Percentiles rank a stretch among this genome's conserved stretches.
Conservation (phyloP, 441 rosid species). For the Corymbia calophylla region DNA sequence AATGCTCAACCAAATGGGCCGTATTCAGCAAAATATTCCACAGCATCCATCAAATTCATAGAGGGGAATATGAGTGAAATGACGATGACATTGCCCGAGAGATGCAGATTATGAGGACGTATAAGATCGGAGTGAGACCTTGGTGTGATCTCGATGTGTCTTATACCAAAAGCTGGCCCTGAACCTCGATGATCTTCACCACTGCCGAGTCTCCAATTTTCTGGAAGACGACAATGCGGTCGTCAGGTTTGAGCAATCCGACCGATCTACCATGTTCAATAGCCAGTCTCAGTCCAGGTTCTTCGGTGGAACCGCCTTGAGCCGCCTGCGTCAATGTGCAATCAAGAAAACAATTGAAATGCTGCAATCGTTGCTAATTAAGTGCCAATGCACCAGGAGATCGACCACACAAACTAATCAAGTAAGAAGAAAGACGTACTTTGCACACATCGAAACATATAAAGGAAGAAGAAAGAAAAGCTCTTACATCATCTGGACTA, state of each 20-base stretch:
- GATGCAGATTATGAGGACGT: not conserved
- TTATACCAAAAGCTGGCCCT: not conserved
- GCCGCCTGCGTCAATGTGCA: not conserved
- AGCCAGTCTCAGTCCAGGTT: slow-evolving; percentile 14
- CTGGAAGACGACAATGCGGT: slow-evolving; percentile 16
- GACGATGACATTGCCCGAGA: not conserved
- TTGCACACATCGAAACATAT: not conserved
- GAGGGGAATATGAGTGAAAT: not conserved
- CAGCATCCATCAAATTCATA: not conserved
- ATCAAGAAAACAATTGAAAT: not conserved
- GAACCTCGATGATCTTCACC: slow-evolving; percentile 9
- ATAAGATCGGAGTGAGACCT: not conserved
- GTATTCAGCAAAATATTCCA: not conserved
- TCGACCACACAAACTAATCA: not conserved
- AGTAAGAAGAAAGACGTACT: not conserved
- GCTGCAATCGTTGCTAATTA: not conserved
- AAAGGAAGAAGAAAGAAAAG: not conserved
- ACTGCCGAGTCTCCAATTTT: slow-evolving; percentile 15
- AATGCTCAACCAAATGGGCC: too few relatives aligned
- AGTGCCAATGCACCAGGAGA: not conserved
- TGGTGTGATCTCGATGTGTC: not conserved
- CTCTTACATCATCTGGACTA: slow-evolving; percentile 7
- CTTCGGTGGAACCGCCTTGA: not conserved
- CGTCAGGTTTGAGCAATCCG: slow-evolving; percentile 6
- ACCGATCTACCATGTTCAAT: slow-evolving; percentile 8